Conservation (phyloP, 352 stramenopile species). For the Pythium sukuiense region DNA sequence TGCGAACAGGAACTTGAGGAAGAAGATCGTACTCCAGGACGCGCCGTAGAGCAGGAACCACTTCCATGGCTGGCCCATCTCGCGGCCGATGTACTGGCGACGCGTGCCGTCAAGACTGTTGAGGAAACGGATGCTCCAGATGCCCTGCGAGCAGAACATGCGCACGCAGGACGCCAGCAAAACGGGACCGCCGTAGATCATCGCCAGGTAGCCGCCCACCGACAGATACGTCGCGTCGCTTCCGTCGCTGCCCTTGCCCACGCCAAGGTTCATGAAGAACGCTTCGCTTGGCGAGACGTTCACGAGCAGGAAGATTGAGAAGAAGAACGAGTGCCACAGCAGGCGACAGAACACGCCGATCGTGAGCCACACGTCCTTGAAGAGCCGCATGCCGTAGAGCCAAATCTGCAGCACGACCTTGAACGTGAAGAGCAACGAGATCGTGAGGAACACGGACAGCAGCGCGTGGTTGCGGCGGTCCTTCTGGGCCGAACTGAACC, state of each 20-base stretch:
- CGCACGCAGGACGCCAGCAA: conserved; percentile 44
- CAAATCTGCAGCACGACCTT: conserved; percentile 79
- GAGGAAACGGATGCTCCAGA: conserved; percentile 65
- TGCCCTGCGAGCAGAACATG: conserved; percentile 47
- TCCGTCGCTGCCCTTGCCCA: conserved; percentile 46
- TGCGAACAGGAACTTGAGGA: conserved; percentile 78
- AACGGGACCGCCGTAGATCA: conserved; percentile 65
- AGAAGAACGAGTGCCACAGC: conserved; percentile 75
- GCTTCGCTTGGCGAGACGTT: conserved; percentile 60
- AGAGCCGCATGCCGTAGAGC: conserved; percentile 65
- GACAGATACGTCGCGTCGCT: conserved; percentile 54
- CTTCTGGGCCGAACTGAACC: conserved; percentile 51
- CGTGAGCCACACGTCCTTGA: conserved; percentile 61
- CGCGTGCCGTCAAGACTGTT: conserved; percentile 69
- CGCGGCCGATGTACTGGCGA: conserved; percentile 73
- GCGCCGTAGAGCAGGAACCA: conserved; percentile 60
- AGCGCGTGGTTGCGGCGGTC: conserved; percentile 69
- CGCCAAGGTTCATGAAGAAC: conserved; percentile 45
- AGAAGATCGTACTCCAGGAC: conserved; percentile 75
- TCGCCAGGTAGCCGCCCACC: conserved; percentile 53
- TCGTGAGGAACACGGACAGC: conserved; percentile 66
- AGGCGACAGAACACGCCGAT: conserved; percentile 66
- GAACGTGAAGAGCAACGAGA: conserved; percentile 53
- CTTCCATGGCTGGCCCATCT: conserved; percentile 66
- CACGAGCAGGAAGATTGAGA: conserved; percentile 60